Evolutionary conservation across 2,329 filamentous ascomycete species (phyloP).

Genomic region (Neoarthrinium moseri): DNA sequence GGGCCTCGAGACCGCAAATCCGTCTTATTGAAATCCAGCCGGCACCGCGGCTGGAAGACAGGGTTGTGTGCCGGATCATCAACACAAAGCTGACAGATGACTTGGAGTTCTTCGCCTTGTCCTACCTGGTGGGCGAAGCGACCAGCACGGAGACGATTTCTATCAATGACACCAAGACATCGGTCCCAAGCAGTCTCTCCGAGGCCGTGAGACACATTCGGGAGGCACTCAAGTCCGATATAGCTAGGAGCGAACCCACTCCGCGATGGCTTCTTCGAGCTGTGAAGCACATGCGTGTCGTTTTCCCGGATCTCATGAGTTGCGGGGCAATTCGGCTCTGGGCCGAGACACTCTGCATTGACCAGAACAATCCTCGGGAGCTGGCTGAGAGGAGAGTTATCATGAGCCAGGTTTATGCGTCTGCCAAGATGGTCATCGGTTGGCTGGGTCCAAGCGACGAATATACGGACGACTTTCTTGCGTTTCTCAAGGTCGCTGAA

Average conservation of each 20-base stretch:
- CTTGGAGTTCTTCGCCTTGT: slow-evolving; percentile 10
- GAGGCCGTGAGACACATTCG: slow-evolving; percentile 9
- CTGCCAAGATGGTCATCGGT: slow-evolving; percentile 9
- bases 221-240: too few species aligned
- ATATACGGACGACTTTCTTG: slow-evolving; percentile 23
- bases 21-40: slow-evolving; percentile 10
- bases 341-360: slow-evolving; percentile 11
- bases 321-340: not conserved
- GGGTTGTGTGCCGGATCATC: slow-evolving; percentile 8
- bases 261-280: not conserved
- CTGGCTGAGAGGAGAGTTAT: slow-evolving; percentile 4
- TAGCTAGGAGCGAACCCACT: slow-evolving; percentile 6
- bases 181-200: slow-evolving; percentile 7
- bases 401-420: slow-evolving; percentile 6
- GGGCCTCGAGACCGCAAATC: slow-evolving; percentile 7
- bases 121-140: slow-evolving; percentile 8
- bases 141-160: slow-evolving; percentile 3
- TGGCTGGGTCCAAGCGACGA: slow-evolving; percentile 8
- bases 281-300: not conserved
- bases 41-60: not conserved
- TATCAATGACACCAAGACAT: slow-evolving; percentile 1
- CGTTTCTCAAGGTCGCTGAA: slow-evolving; percentile 25
- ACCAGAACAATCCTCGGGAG: slow-evolving; percentile 7
- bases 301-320: not conserved
- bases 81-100: slow-evolving; percentile 6